Evolutionary conservation across 768 basidiomycete genomes (phyloP).

Genomic region (Mycena capillaripes): DNA sequence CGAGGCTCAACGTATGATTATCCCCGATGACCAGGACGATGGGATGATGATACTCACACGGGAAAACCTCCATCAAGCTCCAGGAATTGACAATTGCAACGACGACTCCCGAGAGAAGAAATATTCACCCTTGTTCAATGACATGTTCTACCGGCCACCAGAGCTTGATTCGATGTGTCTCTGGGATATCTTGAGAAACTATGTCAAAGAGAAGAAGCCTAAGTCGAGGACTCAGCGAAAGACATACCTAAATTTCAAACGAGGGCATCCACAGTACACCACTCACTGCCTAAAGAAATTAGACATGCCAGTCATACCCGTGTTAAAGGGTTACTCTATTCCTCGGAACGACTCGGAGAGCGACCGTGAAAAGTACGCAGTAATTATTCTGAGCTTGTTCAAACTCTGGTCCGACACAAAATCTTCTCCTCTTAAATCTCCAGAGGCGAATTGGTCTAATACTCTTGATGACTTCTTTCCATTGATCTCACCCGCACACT

Average conservation of each 20-base stretch:
- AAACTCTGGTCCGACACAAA: constrained; percentile 1
- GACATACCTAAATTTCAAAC: no score
- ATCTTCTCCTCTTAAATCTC: background rate
- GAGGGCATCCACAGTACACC: no score
- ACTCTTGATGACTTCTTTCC: no score
- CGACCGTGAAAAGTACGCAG: constrained; percentile 2
- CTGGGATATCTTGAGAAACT: constrained; percentile 23
- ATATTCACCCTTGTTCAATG: constrained; percentile 15
- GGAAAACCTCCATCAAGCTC: background rate
- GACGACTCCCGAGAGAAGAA: background rate
- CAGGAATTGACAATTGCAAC: background rate
- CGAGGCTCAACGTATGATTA: background rate
- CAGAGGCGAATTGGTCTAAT: no score
- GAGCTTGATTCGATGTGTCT: background rate
- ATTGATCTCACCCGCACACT: no score
- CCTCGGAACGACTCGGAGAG: no score
- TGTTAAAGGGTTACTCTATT: no score
- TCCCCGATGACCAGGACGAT: constrained; percentile 19
- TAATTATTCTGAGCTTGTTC: constrained; percentile 2
- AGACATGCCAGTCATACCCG: no score
- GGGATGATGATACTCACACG: background rate
- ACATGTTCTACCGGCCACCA: constrained; percentile 18
- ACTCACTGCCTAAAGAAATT: no score
- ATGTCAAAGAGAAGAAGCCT: no score
- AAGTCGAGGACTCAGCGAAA: no score